Conservation (phyloP, 2,329 filamentous ascomycete species). For the Beauveria sp. region DNA sequence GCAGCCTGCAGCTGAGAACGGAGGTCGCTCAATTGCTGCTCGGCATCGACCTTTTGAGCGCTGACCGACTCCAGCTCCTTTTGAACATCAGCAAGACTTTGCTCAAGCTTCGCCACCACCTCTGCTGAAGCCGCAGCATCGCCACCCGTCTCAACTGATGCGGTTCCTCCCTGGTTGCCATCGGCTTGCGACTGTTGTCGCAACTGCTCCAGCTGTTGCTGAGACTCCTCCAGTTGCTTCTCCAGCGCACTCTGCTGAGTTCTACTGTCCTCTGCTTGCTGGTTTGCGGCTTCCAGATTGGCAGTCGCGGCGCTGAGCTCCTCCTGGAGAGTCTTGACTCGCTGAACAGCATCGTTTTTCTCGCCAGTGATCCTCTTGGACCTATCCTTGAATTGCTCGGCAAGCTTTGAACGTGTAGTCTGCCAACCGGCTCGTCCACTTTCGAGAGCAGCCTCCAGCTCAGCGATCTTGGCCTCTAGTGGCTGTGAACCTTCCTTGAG, state of each 20-base stretch:
- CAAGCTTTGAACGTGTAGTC: slow-evolving; percentile 43
- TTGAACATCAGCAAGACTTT: slow-evolving; percentile 39
- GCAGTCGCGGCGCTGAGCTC: slow-evolving; percentile 38
- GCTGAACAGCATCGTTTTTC: slow-evolving; percentile 43
- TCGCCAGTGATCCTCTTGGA: slow-evolving; percentile 47
- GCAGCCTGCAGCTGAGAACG: slow-evolving; percentile 53
- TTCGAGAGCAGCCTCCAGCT: slow-evolving; percentile 44
- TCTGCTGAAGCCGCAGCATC: slow-evolving; percentile 35
- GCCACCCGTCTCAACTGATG: slow-evolving; percentile 29
- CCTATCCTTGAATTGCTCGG: slow-evolving; percentile 57
- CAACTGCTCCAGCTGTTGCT: slow-evolving; percentile 32
- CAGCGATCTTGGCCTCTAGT: slow-evolving; percentile 45
- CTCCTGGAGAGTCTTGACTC: slow-evolving; percentile 45
- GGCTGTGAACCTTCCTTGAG: slow-evolving; percentile 42
- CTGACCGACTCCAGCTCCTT: slow-evolving; percentile 59
- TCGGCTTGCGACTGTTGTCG: slow-evolving; percentile 26
- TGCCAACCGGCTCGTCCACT: slow-evolving; percentile 48
- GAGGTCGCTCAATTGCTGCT: slow-evolving; percentile 51
- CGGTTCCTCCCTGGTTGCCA: slow-evolving; percentile 25
- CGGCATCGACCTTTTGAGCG: slow-evolving; percentile 61
- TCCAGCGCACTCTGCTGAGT: slow-evolving; percentile 30
- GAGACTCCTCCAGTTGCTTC: slow-evolving; percentile 36
- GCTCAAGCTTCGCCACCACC: slow-evolving; percentile 39
- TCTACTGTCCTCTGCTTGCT: slow-evolving; percentile 24
- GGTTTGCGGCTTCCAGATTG: slow-evolving; percentile 47